Evolutionary conservation across 345 rosid species (phyloP), one percentile per base, ranked within the genome.

Genomic region (Reutealis trisperma): DNA sequence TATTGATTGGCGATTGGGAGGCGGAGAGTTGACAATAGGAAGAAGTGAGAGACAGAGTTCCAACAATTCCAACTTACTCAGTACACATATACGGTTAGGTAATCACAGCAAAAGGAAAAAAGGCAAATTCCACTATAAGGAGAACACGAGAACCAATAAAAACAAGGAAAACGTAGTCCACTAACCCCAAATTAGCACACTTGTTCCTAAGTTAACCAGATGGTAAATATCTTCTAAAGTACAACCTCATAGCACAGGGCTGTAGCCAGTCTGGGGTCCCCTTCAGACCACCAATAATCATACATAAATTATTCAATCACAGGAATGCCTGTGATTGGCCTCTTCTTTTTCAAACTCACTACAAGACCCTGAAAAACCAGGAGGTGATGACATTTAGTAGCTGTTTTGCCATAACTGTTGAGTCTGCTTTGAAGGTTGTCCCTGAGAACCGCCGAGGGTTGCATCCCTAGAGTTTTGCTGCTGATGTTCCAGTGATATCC

Each of bases 331-430:
- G 64, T 41, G 83, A 75, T 42, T 80, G 85, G 84, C 86, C 84
- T 63, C 51, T 47, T 37, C 89, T 81, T 73, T 84, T 75, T 70
- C 83, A 71, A 79, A 80, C 87, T 84, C 73, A 62, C 84, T 76
- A 78, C 84, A 67, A 74, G 77, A 79, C 91, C 90, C 89, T 84
- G 86, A 88, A 89, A 88, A 83, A 87, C 84, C 87, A 73, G 76
- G 82, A 79, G 82, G 85, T 62, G 84, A 64, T 63, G 32, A 16
- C 64, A 83, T 89, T 78, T 83, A 95, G 94, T 96, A 96, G 83
- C 86, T 86, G 89, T 93, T 93, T 85, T 89, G 98, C 99, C 98
- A 96, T 24, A 96, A 70, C 86, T 92, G 99, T 80, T 90, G 96
- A 67, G 87, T 83, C 90, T 91, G 99, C 84, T 92, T 96, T 25